A percentile compares a stretch with the other conserved stretches of the same genome.
Conservation (phyloP, 495 filamentous ascomycete genomes). For the Platismatia glauca region DNA sequence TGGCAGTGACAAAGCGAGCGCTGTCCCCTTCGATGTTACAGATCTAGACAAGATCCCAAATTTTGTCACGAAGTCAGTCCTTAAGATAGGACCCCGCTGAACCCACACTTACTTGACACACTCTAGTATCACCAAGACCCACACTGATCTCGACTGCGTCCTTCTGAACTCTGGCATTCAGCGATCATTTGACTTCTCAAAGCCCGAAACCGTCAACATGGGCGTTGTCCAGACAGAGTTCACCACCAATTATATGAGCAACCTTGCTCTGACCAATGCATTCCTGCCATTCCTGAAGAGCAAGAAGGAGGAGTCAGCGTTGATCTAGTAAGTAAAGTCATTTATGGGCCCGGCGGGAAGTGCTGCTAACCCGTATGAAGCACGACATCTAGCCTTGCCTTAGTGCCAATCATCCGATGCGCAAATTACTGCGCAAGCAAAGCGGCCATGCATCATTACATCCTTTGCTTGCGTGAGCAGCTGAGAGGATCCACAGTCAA, state of each 20-base stretch:
- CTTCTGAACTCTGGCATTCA: conserved; percentile 41
- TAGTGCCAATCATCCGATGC: conserved; percentile 35
- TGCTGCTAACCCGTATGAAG: conserved; percentile 22
- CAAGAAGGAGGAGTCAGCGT: conserved; percentile 30
- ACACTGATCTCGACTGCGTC: conserved; percentile 43
- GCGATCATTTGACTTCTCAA: conserved; percentile 48
- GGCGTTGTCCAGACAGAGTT: conserved; percentile 45
- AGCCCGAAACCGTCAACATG: conserved; percentile 50
- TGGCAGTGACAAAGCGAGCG: conserved; percentile 43
- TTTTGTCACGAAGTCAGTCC: conserved; percentile 43
- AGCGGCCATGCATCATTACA: conserved; percentile 39
- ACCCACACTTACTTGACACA: background rate
- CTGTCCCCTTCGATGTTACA: conserved; percentile 54
- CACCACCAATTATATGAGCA: conserved; percentile 58
- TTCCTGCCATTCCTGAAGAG: conserved; percentile 57
- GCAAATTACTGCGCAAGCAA: conserved; percentile 39
- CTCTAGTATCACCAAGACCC: conserved; percentile 44
- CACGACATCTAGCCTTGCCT: conserved; percentile 36
- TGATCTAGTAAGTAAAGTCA: conserved; percentile 29
- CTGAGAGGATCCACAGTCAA: conserved; percentile 43
- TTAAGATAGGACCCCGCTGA: background rate
- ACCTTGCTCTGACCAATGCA: conserved; percentile 49
- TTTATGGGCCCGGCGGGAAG: too few relatives aligned
- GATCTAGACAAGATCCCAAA: conserved; percentile 47
- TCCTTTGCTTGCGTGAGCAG: conserved; percentile 52